Base-by-base conservation (phyloP, 345 rosid species). In the Rhodamnia rubescens region DNA sequence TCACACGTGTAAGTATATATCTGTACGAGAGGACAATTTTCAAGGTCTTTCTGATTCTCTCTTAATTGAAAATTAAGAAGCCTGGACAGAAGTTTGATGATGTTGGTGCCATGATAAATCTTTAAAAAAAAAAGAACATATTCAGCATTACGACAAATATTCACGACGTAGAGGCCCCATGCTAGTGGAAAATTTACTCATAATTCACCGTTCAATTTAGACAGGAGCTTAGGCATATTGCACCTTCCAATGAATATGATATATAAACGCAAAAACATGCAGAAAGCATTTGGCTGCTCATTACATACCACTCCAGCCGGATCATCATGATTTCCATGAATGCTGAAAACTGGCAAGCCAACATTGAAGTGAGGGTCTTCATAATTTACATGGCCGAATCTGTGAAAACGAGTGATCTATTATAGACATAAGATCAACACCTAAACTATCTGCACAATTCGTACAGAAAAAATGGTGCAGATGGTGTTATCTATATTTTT, bases 311-410 rank as follows among this genome's bases (percentile, higher is more conserved):
- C 99, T 89, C 99, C 99, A 85, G 99, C 99, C 85, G 99, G 99
- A 89, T 97, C 99, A 90, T 97, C 99, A 90, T 97, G 99, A 92
- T 97, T 96, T 91, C 99, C 99, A 92, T 97, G 99, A 87, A 97
- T 97, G 85, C 96, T 97, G 88, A 97, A 96, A 80, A 97, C 98
- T 5, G 99, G 99, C 90, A 97, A 90, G 56, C 99, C 99, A 86
- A 97, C 98, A 89, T 96, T 97, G 91, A 95, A 97, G 91, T 97
- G 98, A 81, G 98, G 98, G 89, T 97, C 99, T 91, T 97, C 99
- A 89, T 95, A 97, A 91, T 97, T 97, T 85, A 97, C 99, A 88
- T 97, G 99, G 74, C 98, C 98, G 89, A 95, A 97, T 89, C 99
- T 95, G 96, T 84, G 82, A 83, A 80, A 80, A 80, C 22, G 29